phyloP scores from a whole-genome alignment of 352 stramenopile species.

The Pseudoperonospora humuli region DNA sequence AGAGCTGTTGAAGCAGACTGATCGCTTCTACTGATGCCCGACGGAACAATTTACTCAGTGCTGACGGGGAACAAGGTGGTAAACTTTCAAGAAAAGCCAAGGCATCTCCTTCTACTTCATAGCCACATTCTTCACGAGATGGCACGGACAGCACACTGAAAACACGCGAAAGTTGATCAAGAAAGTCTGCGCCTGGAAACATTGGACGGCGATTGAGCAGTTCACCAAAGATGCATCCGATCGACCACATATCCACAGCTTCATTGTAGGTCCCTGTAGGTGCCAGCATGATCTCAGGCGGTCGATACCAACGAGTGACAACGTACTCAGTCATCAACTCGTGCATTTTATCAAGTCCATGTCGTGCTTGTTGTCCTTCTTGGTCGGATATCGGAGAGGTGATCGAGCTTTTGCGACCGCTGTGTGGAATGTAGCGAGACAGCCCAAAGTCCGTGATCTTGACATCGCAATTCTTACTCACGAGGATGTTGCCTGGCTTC shows the following conservation, averaged over 20 bases:
- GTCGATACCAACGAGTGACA: conserved; percentile 77
- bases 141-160: conserved; percentile 69
- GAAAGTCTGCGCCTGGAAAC: conserved; percentile 71
- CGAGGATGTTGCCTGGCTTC: conserved; percentile 81
- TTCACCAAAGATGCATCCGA: conserved; percentile 92
- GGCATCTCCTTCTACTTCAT: conserved; percentile 64
- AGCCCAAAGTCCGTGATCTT: conserved; percentile 84
- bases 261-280: conserved; percentile 71
- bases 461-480: conserved; percentile 80
- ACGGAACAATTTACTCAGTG: conserved; percentile 60
- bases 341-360: conserved; percentile 39
- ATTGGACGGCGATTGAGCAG: conserved; percentile 71
- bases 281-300: conserved; percentile 81
- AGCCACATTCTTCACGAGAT: conserved; percentile 62
- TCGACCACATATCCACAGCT: conserved; percentile 82
- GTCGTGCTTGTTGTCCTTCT: conserved; percentile 16
- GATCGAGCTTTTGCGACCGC: conserved; percentile 7
- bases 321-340: conserved; percentile 83
- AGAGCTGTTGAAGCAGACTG: conserved; percentile 48
- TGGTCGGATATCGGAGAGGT: conserved; percentile 5
- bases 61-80: conserved; percentile 57
- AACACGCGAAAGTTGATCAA: conserved; percentile 72
- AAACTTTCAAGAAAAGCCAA: conserved; percentile 72
- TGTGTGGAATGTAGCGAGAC: conserved; percentile 60
- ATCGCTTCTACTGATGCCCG: conserved; percentile 60